Conservation (phyloP, 164 flowering plant species). For the Sextonia rubra region DNA sequence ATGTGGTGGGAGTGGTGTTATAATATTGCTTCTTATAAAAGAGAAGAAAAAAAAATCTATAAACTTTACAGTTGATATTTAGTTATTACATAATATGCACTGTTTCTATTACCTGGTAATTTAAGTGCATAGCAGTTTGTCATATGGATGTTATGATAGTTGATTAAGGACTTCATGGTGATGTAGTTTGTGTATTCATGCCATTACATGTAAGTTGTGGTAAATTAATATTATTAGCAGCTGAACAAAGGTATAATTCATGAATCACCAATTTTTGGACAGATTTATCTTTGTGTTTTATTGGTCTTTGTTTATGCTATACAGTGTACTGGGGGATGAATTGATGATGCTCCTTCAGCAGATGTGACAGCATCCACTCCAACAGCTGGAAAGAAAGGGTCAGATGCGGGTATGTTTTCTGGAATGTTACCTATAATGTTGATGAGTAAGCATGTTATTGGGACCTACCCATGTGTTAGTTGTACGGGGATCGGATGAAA, state of each 20-base stretch:
- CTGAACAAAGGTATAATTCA: neutral
- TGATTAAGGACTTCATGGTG: neutral
- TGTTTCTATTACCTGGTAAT: too few species aligned
- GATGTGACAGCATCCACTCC: slow-evolving; percentile 63
- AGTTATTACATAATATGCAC: neutral
- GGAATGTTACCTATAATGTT: neutral
- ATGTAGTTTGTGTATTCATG: neutral
- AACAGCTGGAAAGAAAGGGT: slow-evolving; percentile 64
- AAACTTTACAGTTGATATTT: neutral
- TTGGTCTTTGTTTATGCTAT: slow-evolving; percentile 8
- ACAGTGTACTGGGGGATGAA: slow-evolving; percentile 83
- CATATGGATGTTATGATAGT: neutral
- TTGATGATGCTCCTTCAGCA: slow-evolving; percentile 92
- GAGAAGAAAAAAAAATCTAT: too few species aligned
- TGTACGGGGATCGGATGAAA: slow-evolving; percentile 97
- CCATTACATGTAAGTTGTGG: too few species aligned
- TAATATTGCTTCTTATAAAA: too few species aligned
- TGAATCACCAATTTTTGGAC: neutral
- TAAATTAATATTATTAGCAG: neutral
- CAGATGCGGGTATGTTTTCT: slow-evolving; percentile 66
- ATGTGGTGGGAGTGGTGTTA: too few species aligned
- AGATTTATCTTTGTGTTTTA: neutral
- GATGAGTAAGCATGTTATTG: slow-evolving; percentile 18
- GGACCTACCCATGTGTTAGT: slow-evolving; percentile 98
- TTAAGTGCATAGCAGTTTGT: neutral